phyloP scores from a whole-genome alignment of 495 filamentous ascomycete species.

The Aspergillus baeticus region DNA sequence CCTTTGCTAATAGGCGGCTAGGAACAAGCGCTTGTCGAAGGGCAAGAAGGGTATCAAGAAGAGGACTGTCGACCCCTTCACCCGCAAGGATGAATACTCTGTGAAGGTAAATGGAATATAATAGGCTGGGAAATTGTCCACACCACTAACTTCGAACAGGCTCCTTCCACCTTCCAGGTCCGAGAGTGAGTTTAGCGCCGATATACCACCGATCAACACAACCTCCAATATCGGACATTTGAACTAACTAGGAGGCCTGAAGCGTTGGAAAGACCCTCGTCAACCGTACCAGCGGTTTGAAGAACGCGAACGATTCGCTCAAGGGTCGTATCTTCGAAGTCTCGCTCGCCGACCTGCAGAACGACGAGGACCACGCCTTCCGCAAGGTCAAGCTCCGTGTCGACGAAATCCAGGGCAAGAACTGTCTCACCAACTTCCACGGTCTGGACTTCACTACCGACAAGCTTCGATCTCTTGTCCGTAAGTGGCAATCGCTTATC shows the following conservation, averaged over 20 bases:
- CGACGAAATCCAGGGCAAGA: slow-evolving; percentile 99
- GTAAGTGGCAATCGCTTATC: slow-evolving; percentile 98
- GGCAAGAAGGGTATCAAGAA: slow-evolving; percentile 99
- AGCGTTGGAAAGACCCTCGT: slow-evolving; percentile 99
- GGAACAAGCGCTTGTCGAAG: slow-evolving; percentile 99
- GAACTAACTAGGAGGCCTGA: slow-evolving; percentile 20
- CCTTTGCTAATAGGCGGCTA: slow-evolving; percentile 40
- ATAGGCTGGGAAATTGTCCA: neutral
- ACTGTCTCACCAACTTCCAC: slow-evolving; percentile 99
- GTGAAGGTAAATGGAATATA: slow-evolving; percentile 71
- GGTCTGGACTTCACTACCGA: slow-evolving; percentile 99
- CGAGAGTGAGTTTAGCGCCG: slow-evolving; percentile 73
- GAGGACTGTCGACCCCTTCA: slow-evolving; percentile 94
- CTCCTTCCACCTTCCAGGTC: slow-evolving; percentile 91
- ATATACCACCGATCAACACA: neutral
- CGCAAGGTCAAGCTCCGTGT: slow-evolving; percentile 99
- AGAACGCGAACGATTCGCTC: slow-evolving; percentile 98
- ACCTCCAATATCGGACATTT: neutral
- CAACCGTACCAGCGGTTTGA: slow-evolving; percentile 98
- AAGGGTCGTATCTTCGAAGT: slow-evolving; percentile 99
- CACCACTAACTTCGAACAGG: slow-evolving; percentile 51
- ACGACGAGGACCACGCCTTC: slow-evolving; percentile 99
- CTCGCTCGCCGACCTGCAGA: slow-evolving; percentile 96
- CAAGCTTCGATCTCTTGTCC: slow-evolving; percentile 96
- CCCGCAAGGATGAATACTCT: slow-evolving; percentile 97